Conservation (phyloP, 2,329 filamentous ascomycete genomes). For the Orbilia blumenaviensis region DNA sequence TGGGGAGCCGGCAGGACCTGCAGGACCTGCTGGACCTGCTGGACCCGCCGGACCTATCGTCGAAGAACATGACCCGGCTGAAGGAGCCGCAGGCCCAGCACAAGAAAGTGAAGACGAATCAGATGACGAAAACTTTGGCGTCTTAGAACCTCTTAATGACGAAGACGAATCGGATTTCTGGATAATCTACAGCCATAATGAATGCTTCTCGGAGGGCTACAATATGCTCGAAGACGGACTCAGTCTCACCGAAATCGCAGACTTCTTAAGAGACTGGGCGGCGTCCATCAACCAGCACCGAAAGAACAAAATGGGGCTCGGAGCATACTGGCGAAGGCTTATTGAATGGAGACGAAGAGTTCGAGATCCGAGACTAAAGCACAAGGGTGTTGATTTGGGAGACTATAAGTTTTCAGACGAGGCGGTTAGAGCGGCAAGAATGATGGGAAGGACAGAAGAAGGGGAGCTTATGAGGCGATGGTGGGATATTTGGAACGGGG, state of each 20-base stretch:
- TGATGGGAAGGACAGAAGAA: constrained; percentile 20
- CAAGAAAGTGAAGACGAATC: neutral
- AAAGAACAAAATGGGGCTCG: constrained; percentile 49
- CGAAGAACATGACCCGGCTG: constrained; percentile 35
- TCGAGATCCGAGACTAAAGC: constrained; percentile 41
- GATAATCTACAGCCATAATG: constrained; percentile 34
- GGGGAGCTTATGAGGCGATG: constrained; percentile 27
- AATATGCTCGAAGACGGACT: constrained; percentile 35
- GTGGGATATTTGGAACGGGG: constrained; percentile 49
- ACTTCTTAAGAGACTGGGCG: constrained; percentile 44
- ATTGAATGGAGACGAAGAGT: constrained; percentile 46
- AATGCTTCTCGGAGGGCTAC: constrained; percentile 51
- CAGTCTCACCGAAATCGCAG: constrained; percentile 36
- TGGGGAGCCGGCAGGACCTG: constrained; percentile 62
- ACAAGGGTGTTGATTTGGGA: constrained; percentile 35
- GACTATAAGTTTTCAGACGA: constrained; percentile 28
- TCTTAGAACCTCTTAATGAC: constrained; percentile 8
- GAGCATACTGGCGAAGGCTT: constrained; percentile 40
- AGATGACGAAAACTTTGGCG: neutral
- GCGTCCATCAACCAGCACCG: constrained; percentile 34
- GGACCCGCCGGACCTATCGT: constrained; percentile 62
- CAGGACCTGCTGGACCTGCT: too few species aligned
- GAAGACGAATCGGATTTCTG: constrained; percentile 48
- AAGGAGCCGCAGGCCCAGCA: neutral
- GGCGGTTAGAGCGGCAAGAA: constrained; percentile 7